Conservation (phyloP, 2,329 filamentous ascomycete genomes). For the Aspergillus spinulosporus region DNA sequence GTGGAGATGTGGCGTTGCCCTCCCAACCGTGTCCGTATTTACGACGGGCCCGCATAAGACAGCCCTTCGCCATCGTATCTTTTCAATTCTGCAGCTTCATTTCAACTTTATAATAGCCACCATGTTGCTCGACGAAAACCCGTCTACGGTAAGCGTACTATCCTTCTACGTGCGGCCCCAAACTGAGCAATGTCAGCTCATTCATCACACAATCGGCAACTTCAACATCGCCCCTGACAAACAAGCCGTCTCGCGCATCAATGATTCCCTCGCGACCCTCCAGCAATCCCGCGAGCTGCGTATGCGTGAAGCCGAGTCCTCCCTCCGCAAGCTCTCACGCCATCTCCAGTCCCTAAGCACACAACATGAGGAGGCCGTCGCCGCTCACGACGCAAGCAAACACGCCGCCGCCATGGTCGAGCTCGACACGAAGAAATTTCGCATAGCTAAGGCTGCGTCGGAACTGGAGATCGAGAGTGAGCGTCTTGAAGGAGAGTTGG, state of each 20-base stretch:
- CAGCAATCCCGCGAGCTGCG: conserved; percentile 78
- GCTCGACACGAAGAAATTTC: conserved; percentile 91
- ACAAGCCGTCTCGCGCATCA: conserved; percentile 76
- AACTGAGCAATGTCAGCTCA: conserved; percentile 62
- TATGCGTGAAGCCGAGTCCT: conserved; percentile 66
- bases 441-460: conserved; percentile 83
- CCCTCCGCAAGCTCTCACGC: conserved; percentile 71
- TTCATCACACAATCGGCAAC: conserved; percentile 86
- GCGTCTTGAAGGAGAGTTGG: conserved; percentile 75
- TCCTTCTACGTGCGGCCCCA: background rate
- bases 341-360: conserved; percentile 71
- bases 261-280: conserved; percentile 79
- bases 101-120: conserved; percentile 40
- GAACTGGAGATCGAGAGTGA: conserved; percentile 95
- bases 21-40: conserved; percentile 32
- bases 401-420: conserved; percentile 83
- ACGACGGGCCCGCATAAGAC: conserved; percentile 3
- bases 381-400: conserved; percentile 71
- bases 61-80: conserved; percentile 6
- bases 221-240: conserved; percentile 95
- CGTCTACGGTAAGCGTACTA: conserved; percentile 66
- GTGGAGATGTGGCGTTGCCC: conserved; percentile 40
- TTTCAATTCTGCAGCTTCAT: background rate
- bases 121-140: conserved; percentile 95
- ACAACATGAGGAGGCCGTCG: conserved; percentile 74